These are phyloP conservation scores for Pichia rugopelliculosa DNA, from an alignment of 805 yeast species.

Conservation along the genomic window DNA sequence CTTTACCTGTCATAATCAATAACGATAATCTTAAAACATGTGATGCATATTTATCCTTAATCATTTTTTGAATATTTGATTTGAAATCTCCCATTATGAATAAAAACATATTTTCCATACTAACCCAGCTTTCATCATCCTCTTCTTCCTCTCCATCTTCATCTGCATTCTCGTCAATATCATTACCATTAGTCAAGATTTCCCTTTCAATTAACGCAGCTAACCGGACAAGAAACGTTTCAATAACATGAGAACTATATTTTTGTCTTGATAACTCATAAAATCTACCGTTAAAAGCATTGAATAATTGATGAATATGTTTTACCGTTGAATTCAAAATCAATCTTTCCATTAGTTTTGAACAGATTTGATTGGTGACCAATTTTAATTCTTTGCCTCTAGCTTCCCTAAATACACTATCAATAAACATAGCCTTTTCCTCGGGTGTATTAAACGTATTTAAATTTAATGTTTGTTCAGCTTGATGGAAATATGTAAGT, in stretches of 20 bases:
- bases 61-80: slow-evolving; percentile 52
- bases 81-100: slow-evolving; percentile 60
- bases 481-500: slow-evolving; percentile 85
- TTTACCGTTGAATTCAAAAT: slow-evolving; percentile 56
- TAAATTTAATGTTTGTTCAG: slow-evolving; percentile 77
- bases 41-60: slow-evolving; percentile 75
- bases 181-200: slow-evolving; percentile 38
- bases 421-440: slow-evolving; percentile 64
- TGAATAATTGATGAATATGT: slow-evolving; percentile 60
- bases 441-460: slow-evolving; percentile 70
- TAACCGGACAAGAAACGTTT: slow-evolving; percentile 68
- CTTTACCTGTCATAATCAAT: slow-evolving; percentile 67
- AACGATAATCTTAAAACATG: slow-evolving; percentile 75
- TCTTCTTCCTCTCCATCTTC: slow-evolving; percentile 28
- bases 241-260: slow-evolving; percentile 89
- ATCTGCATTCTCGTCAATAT: slow-evolving; percentile 31
- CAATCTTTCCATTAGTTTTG: slow-evolving; percentile 83
- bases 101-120: slow-evolving; percentile 62
- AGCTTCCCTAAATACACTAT: slow-evolving; percentile 77
- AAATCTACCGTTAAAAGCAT: slow-evolving; percentile 66
- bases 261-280: slow-evolving; percentile 76
- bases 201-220: slow-evolving; percentile 76
- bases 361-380: slow-evolving; percentile 91
- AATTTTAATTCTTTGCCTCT: slow-evolving; percentile 85
- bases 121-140: slow-evolving; percentile 31